Evolutionary conservation across 2,329 filamentous ascomycete species (phyloP).

Genomic region (Beauveria australis): DNA sequence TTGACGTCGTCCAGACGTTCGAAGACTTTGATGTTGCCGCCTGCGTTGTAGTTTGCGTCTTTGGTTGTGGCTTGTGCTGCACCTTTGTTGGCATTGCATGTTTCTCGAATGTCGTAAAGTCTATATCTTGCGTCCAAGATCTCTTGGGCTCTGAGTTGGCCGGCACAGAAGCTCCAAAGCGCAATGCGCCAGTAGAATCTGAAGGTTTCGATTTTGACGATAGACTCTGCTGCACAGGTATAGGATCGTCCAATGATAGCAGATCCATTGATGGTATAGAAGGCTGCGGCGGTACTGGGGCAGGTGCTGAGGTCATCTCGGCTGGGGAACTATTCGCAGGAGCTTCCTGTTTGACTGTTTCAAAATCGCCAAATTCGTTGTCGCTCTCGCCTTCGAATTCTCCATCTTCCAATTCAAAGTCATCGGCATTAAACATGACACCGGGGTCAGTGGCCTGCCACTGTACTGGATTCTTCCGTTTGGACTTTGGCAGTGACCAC

Average conservation of each 20-base stretch:
- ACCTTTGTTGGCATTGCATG: background rate
- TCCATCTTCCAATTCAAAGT: conserved; percentile 35
- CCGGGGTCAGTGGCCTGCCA: conserved; percentile 32
- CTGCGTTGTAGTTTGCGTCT: background rate
- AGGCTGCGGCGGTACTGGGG: conserved; percentile 12
- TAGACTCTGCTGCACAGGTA: conserved; percentile 13
- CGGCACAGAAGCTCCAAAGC: background rate
- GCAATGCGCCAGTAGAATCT: background rate
- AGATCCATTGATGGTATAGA: conserved; percentile 30
- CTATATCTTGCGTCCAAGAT: background rate
- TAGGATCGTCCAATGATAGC: conserved; percentile 28
- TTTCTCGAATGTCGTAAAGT: background rate
- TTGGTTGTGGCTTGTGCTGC: background rate
- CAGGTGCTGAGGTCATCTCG: conserved; percentile 13
- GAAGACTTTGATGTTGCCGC: background rate
- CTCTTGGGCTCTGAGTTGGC: background rate
- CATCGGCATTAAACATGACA: conserved; percentile 59
- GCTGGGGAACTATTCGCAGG: conserved; percentile 15
- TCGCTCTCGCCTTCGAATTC: conserved; percentile 40
- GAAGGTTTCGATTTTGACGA: conserved; percentile 11
- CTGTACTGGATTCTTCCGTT: conserved; percentile 14
- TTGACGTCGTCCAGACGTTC: conserved; percentile 9
- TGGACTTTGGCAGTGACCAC: conserved; percentile 15
- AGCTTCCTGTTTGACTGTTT: conserved; percentile 29
- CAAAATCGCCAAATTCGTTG: conserved; percentile 45